phyloP scores from a whole-genome alignment of 352 stramenopile genomes.

The Pythium aristosporum region DNA sequence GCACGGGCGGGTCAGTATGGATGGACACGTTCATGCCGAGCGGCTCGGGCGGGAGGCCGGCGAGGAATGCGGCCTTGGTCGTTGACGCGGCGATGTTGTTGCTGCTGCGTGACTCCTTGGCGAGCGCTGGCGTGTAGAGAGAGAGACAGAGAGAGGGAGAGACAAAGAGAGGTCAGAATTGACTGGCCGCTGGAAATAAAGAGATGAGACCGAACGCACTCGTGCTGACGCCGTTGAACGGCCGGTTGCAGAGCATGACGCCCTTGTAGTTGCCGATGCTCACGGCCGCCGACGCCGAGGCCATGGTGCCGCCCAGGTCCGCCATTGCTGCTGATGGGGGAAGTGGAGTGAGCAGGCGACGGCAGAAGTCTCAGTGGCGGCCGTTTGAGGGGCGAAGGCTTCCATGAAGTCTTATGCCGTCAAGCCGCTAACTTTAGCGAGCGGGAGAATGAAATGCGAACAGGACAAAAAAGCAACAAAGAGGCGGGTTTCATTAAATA shows the following conservation, averaged over 20 bases:
- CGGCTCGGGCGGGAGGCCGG: conserved; percentile 60
- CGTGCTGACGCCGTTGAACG: conserved; percentile 87
- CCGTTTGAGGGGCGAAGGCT: background rate
- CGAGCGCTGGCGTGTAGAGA: conserved; percentile 34
- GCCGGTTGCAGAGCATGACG: conserved; percentile 94
- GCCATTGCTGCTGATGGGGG: conserved; percentile 15
- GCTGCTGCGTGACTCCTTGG: conserved; percentile 46
- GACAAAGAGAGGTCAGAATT: background rate
- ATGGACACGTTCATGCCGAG: conserved; percentile 84
- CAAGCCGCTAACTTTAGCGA: conserved; percentile 16
- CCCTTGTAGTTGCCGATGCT: conserved; percentile 95
- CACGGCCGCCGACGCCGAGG: conserved; percentile 45
- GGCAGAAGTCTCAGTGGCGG: background rate
- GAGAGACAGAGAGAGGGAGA: background rate
- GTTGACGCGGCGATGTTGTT: conserved; percentile 42
- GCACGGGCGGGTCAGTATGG: conserved; percentile 59
- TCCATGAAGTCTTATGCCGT: background rate
- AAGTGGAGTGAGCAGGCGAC: background rate
- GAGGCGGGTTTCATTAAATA: conserved; percentile 31
- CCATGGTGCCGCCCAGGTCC: conserved; percentile 25
- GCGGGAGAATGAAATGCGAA: background rate
- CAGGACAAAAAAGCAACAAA: conserved; percentile 15
- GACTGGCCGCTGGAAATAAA: background rate
- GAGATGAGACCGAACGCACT: conserved; percentile 35
- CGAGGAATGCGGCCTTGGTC: conserved; percentile 73